phyloP scores from a whole-genome alignment of 2,329 filamentous ascomycete genomes.

The Leptographium lundbergii region DNA sequence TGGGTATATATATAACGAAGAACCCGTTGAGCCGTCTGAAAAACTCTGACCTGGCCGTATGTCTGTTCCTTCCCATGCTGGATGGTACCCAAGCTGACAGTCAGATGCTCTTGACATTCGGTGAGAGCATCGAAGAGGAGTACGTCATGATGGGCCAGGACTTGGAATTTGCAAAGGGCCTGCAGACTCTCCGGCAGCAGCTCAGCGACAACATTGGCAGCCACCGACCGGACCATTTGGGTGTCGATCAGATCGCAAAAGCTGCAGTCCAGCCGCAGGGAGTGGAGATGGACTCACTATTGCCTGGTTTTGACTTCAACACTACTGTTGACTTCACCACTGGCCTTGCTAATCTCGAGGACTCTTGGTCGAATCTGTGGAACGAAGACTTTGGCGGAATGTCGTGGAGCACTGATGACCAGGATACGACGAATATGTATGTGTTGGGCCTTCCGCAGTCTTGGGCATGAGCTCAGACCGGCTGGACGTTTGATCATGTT shows the following conservation, averaged over 20 bases:
- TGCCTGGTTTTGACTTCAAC: background rate
- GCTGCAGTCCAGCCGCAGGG: background rate
- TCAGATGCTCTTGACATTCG: conserved; percentile 4
- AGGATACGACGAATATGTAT: conserved; percentile 4
- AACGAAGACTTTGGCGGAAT: conserved; percentile 6
- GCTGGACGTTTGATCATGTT: no score
- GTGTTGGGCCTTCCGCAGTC: background rate
- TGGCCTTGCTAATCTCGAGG: conserved; percentile 1
- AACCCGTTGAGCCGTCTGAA: conserved; percentile 5
- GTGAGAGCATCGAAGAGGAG: conserved; percentile 1
- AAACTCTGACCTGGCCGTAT: background rate
- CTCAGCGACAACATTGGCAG: background rate
- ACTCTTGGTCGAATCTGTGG: conserved; percentile 7
- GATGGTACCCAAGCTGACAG: background rate
- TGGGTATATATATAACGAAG: conserved; percentile 6
- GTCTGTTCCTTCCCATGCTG: background rate
- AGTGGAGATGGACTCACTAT: background rate
- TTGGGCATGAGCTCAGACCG: background rate
- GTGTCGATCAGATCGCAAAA: background rate
- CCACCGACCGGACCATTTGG: background rate
- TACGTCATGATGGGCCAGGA: background rate
- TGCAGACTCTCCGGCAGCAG: conserved; percentile 1
- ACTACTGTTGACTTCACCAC: background rate
- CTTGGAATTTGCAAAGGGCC: background rate
- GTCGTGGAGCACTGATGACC: background rate